These are phyloP conservation scores for Cymodocea nodosa DNA, from an alignment of 116 monocot species.

Conservation along the genomic window DNA sequence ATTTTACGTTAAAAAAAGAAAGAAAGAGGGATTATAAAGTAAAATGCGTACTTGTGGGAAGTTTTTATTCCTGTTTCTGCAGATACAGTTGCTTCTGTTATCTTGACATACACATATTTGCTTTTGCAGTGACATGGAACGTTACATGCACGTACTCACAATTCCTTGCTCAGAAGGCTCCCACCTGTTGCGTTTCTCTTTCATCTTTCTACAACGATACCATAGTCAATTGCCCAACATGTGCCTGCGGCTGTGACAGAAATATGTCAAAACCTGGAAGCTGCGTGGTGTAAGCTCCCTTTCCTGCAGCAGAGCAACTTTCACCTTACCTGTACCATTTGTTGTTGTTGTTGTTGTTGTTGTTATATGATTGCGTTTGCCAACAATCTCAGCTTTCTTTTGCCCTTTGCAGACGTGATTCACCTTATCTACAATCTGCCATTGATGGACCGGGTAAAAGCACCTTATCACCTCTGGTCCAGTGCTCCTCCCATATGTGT, in stretches of 20 bases:
- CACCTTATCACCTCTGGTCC: constrained; percentile 17
- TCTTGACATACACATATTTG: not conserved
- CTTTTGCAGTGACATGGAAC: constrained; percentile 25
- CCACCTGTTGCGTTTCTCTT: constrained; percentile 24
- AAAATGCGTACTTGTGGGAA: no score
- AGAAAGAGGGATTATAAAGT: no score
- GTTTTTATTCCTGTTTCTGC: no score
- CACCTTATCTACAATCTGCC: constrained; percentile 10
- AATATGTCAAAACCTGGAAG: constrained; percentile 11
- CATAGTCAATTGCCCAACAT: constrained; percentile 15
- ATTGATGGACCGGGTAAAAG: constrained; percentile 6
- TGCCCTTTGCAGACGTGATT: constrained; percentile 7
- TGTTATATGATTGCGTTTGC: not conserved
- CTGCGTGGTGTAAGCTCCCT: constrained; percentile 7
- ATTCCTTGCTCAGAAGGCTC: constrained; percentile 14
- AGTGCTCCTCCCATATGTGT: constrained; percentile 36
- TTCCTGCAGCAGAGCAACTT: not conserved
- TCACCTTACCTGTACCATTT: not conserved
- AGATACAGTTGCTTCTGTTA: no score
- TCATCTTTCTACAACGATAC: constrained; percentile 24
- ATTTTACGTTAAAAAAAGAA: no score
- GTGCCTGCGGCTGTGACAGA: constrained; percentile 14
- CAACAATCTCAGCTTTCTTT: not conserved
- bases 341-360: no score
- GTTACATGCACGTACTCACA: constrained; percentile 20